Base-by-base conservation (phyloP, 2,329 filamentous ascomycete species). In the Trichoderma sp. region DNA sequence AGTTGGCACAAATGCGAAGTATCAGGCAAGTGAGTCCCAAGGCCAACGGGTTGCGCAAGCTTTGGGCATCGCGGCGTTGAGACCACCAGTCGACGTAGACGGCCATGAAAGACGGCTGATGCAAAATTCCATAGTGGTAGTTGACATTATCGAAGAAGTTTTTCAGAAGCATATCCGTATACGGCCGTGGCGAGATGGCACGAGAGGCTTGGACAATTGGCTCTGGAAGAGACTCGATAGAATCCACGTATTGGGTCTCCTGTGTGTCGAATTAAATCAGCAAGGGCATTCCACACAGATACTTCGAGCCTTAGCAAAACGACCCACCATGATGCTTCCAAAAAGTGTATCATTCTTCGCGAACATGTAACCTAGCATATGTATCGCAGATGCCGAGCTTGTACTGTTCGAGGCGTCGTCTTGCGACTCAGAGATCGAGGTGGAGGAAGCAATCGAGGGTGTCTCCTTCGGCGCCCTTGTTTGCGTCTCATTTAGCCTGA, bases 131-230 rank as follows among this genome's bases (percentile, higher is more conserved):
- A 16, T 65, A 65, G 34, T 65, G 61, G 18, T 65, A 56, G 11
- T 56, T 65, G 18, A 65, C 61, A 26, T 56, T 65, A 10, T 65
- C 51, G 21, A 65, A 65, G 32, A 65, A 65, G 37, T 65, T 65
- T 24, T 55, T 46, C 0, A 65, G 14, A 10, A 65, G 37, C 16
- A 65, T 46, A 21, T 65, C 61, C 10, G 61, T 65, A 32, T 65
- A 65, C 2, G 61, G 61, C 5, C 61, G 51, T 6, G 61, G 61
- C 1, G 61, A n/a, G 16, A 56, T 24, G 26, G n/a, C 11, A 16
- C 61, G 61, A 43, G 34, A 32, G n/a, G 52, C 61, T 32, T 49
- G 54, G 8, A 56, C 14, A 13, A 65, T n/a, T 30, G 32, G 37
- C 18, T 65, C 61, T 24, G 51, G 51, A 11, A 56, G 34, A 46